Evolutionary conservation across 176 grass and related monocot species (phyloP), one percentile per base, ranked within the genome.

Genomic region (Guadua angustifolia): DNA sequence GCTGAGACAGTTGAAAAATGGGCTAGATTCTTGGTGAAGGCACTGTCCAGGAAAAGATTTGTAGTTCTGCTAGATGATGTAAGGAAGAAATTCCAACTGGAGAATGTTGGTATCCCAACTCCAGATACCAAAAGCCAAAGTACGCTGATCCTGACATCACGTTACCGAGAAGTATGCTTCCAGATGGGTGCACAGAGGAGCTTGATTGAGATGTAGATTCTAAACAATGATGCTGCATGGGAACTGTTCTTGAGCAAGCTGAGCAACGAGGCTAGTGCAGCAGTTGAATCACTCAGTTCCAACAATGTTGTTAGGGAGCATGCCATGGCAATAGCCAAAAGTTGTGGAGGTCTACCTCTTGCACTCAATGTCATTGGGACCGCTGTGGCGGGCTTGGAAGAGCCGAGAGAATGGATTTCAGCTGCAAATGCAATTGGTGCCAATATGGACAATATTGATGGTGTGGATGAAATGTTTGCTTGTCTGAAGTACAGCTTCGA

Each of bases 341-440:
- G 73, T 58, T 97, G 94, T 73, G 94, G 60, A 69, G 91, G 94
- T 63, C 74, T 97, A 7, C 94, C 89, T 9, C 91, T 97, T 56
- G 94, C 87, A 63, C 82, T 97, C 60, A 92, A 84, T 75, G 88
- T 94, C 58, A 88, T 94, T 56, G 91, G 91, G 6, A 88, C 62
- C 0, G 69, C 94, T 25, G 84, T 97, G 57, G 89, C 94, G 6
- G 75, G 91, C 32, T 80, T 83, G 21, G 72, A 44, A 75, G 74
- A 70, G 45, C 36, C 32, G 1, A 59, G 1, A 17, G 89, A 92
- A 17, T 94, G 94, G 94, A 73, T 44, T 53, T 53, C 71, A 59
- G 89, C 82, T 1, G 76, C 32, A 0, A 43, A 56, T 71, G 87
- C 83, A 66, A 94, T 91, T n/a, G 50, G 2, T 0, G 17, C 15